Base-by-base conservation (phyloP, 257 asterid species). In the Cruciata laevipes region DNA sequence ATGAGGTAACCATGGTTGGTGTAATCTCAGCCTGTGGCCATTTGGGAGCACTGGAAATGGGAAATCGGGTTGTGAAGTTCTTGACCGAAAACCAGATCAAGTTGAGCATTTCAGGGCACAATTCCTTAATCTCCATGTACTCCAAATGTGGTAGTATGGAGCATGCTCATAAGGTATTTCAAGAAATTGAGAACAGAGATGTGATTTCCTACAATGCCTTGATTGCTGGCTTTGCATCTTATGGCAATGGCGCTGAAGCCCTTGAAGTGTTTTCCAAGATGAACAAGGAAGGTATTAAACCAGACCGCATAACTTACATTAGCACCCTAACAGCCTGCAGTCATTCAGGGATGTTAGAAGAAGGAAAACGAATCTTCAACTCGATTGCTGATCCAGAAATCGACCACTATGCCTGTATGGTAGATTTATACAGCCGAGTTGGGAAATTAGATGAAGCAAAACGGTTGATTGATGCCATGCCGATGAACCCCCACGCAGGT, bases 1-100 rank as follows among this genome's bases (percentile, higher is more conserved):
- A 89, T 71, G 92, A 87, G 73, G 81, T 89, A 55, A 89, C 96
- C 60, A 76, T 82, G 86, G 74, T 71, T 4, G 82, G 86, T 74
- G 90, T 82, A 59, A 77, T 83, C 30, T 87, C 95, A 24, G 95
- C 96, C 75, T 89, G 93, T 74, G 95, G 95, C 37, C 90, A 89
- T 79, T 78, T 89, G 67, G 96, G 95, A 65, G 86, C 96, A 33
- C 66, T 84, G 71, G 90, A 77, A 57, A 76, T 82, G 47, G 92
- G 92, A 8, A 79, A 74, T 32, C 79, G 84, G 80, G 82, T 83
- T n/a, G 73, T 81, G 5, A 75, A 78, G 2, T 79, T 79, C 64
- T 67, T 83, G 30, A 71, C 73, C 12, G 69, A 69, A 73, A 78
- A 74, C 73, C 52, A 64, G 65, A 70, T 87, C 49, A 76, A 73